Evolutionary conservation across 2,329 filamentous ascomycete genomes (phyloP).

Genomic region (Neobulgaria alba): DNA sequence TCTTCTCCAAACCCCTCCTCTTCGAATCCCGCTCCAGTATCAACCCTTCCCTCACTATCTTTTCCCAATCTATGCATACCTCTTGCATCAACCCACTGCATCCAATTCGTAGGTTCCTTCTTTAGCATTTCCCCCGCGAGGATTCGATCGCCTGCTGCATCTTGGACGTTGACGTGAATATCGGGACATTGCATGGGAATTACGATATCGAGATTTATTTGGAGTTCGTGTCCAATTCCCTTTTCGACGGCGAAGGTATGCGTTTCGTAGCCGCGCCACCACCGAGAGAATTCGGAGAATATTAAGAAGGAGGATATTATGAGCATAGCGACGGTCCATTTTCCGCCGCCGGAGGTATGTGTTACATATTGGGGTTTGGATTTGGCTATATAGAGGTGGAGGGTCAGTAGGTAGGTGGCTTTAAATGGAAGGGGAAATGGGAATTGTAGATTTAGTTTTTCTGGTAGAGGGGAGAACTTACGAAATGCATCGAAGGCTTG

Average conservation of each 20-base stretch:
- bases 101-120: conserved; percentile 73
- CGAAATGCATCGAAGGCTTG: conserved; percentile 96
- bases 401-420: background rate
- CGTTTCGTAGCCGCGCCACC: conserved; percentile 76
- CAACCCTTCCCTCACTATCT: conserved; percentile 45
- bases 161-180: conserved; percentile 94
- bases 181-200: conserved; percentile 80
- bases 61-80: conserved; percentile 53
- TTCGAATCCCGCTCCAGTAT: conserved; percentile 51
- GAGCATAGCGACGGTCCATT: conserved; percentile 83
- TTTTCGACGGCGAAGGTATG: conserved; percentile 94
- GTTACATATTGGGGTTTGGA: conserved; percentile 90
- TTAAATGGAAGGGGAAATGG: background rate
- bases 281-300: conserved; percentile 68
- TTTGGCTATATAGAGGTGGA: conserved; percentile 64
- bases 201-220: conserved; percentile 94
- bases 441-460: background rate
- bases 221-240: conserved; percentile 75
- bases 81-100: conserved; percentile 67
- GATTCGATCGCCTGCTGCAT: conserved; percentile 86
- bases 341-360: conserved; percentile 75
- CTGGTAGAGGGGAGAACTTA: conserved; percentile 42
- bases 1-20: conserved; percentile 65
- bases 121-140: conserved; percentile 67
- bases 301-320: conserved; percentile 67